Percentiles rank a stretch among this genome's conserved stretches.
Conservation (phyloP, 148 eudicot species). For the Dianthus caryophyllus region DNA sequence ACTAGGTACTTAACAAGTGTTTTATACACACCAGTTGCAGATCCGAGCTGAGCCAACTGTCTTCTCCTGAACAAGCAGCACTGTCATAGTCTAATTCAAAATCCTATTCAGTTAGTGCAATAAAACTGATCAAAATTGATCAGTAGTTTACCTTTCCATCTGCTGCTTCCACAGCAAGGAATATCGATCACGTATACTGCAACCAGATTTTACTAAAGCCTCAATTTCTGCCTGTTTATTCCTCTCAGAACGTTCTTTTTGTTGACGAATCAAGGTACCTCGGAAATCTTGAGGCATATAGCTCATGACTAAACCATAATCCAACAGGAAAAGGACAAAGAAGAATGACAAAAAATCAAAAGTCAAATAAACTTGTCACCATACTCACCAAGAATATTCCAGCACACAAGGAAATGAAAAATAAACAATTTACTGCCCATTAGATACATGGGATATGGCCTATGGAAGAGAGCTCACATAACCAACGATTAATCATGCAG, state of each 20-base stretch:
- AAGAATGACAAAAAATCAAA: not conserved
- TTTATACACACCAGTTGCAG: slow-evolving; percentile 96
- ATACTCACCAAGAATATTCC: not conserved
- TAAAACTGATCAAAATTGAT: not conserved
- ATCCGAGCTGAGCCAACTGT: slow-evolving; percentile 91
- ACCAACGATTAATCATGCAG: not conserved
- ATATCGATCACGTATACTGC: slow-evolving; percentile 83
- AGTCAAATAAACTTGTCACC: not conserved
- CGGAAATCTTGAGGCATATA: slow-evolving; percentile 99
- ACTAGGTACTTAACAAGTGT: slow-evolving; percentile 93
- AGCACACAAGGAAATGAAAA: not conserved
- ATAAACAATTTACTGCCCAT: not conserved
- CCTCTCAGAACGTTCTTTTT: slow-evolving; percentile 93
- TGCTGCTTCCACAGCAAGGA: slow-evolving; percentile 92
- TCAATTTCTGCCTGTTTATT: slow-evolving; percentile 89
- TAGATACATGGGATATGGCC: not conserved
- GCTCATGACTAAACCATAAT: slow-evolving; percentile 73
- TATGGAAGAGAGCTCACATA: not conserved
- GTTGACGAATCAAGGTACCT: slow-evolving; percentile 85
- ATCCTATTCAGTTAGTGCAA: not conserved
- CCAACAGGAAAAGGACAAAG: not conserved
- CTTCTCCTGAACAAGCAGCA: slow-evolving; percentile 60
- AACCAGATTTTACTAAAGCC: slow-evolving; percentile 72
- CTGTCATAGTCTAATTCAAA: not conserved
- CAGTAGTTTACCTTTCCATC: slow-evolving; percentile 71